Percentiles rank a stretch among this genome's conserved stretches.
Evolutionary conservation across 108 stramenopile species (phyloP).

Genomic region (Discostella pseudostelligera): DNA sequence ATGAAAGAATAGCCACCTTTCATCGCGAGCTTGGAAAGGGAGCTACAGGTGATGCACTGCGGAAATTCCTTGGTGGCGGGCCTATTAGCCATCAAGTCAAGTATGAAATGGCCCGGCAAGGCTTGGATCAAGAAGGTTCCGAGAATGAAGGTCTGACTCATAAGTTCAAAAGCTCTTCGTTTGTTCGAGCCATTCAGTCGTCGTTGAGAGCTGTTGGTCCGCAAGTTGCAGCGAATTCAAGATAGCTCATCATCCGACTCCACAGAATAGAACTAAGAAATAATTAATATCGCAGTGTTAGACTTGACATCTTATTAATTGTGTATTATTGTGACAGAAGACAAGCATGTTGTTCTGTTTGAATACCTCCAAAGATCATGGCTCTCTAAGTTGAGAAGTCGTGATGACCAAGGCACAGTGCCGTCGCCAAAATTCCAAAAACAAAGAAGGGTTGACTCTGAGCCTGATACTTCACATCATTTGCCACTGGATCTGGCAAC

Average conservation of each 20-base stretch:
- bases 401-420: slow-evolving; percentile 90
- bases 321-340: too few relatives aligned
- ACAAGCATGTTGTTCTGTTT: too few relatives aligned
- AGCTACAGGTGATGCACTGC: slow-evolving; percentile 61
- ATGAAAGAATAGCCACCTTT: slow-evolving; percentile 78
- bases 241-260: too few relatives aligned
- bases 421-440: slow-evolving; percentile 92
- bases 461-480: slow-evolving; percentile 96
- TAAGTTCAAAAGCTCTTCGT: slow-evolving; percentile 55
- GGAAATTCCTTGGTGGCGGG: slow-evolving; percentile 69
- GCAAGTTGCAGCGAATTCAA: too few relatives aligned
- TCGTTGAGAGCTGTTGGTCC: slow-evolving; percentile 19
- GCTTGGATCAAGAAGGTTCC: slow-evolving; percentile 35
- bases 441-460: slow-evolving; percentile 92
- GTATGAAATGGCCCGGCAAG: slow-evolving; percentile 46
- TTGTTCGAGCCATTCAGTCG: slow-evolving; percentile 54
- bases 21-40: slow-evolving; percentile 77
- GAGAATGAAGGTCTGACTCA: slow-evolving; percentile 51
- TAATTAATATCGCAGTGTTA: too few relatives aligned
- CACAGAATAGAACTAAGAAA: too few relatives aligned
- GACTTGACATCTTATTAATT: too few relatives aligned
- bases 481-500: slow-evolving; percentile 89
- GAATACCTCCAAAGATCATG: too few relatives aligned
- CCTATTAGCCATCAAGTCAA: slow-evolving; percentile 66
- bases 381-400: slow-evolving; percentile 53